These are phyloP conservation scores for Aspergillus mulundensis DNA, from an alignment of 495 filamentous ascomycete species.

Conservation along the genomic window DNA sequence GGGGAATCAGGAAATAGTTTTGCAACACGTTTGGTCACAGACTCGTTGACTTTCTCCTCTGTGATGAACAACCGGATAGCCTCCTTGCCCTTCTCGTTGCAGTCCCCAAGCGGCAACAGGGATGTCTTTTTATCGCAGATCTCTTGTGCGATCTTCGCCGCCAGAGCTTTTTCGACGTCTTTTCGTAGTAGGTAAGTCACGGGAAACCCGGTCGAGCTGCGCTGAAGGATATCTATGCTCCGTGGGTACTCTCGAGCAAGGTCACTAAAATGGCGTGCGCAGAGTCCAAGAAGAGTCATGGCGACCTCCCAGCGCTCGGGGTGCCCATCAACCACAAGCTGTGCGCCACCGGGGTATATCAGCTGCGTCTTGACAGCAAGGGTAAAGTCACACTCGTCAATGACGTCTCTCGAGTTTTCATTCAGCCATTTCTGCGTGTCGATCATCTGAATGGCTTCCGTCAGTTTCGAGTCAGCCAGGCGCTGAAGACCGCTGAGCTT, in stretches of 20 bases:
- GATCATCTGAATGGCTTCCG: not conserved
- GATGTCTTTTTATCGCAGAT: conserved; percentile 10
- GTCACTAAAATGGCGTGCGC: conserved; percentile 26
- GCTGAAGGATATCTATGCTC: conserved; percentile 35
- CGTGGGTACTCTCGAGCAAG: conserved; percentile 21
- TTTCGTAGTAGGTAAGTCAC: conserved; percentile 17
- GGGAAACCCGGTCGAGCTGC: conserved; percentile 19
- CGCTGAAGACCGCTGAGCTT: conserved; percentile 60
- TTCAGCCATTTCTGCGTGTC: conserved; percentile 40
- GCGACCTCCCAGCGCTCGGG: conserved; percentile 57
- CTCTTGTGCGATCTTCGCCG: conserved; percentile 8
- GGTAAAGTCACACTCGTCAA: conserved; percentile 64
- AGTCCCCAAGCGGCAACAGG: conserved; percentile 19
- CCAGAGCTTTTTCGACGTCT: conserved; percentile 16
- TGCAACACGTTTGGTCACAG: not conserved
- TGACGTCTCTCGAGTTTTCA: conserved; percentile 44
- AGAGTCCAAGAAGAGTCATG: conserved; percentile 46
- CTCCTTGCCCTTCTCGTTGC: not conserved
- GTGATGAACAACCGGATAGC: conserved; percentile 14
- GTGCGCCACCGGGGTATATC: conserved; percentile 62
- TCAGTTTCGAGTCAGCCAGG: conserved; percentile 19
- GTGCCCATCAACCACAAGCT: conserved; percentile 50
- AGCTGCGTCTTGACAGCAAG: conserved; percentile 56
- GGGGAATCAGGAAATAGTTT: not conserved
- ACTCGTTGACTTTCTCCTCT: not conserved